Evolutionary conservation across 352 stramenopile species (phyloP), one percentile per base, ranked within the genome.

Genomic region (Globisporangium viniferum): DNA sequence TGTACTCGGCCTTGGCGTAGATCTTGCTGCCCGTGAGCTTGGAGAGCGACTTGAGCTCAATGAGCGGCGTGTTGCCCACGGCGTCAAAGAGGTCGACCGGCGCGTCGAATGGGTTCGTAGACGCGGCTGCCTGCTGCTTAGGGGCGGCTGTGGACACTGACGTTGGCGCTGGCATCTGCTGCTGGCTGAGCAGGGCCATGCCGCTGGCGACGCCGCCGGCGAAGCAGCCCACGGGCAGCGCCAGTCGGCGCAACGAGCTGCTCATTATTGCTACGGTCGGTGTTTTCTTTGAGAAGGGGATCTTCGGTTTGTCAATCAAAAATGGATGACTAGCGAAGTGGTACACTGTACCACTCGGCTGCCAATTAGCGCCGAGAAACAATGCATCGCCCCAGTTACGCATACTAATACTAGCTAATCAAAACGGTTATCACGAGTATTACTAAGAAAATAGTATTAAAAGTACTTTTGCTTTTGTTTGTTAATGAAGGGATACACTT

Each of bases 1-100:
- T 76, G 64, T 82, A 93, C 77, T 95, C 87, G 22, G 85, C 85
- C 70, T 95, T 95, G 64, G 76, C 87, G 35, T 90, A 84, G 65
- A 95, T 86, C 66, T 80, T 89, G 78, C 85, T 92, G 4, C 78
- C 76, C 3, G 87, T 95, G 54, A 93, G 78, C 56, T 75, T 73
- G 1, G 84, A 91, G 29, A 93, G 62, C 29, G 76, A 82, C 51
- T 79, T 82, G 55, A 95, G 77, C 68, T 92, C 77, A 15, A 95
- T 70, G 36, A 95, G 72, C 27, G 84, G 83, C 33, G 87, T 95
- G 64, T 93, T 92, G 31, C 87, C 87, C 33, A 95, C 84, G 2
- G 82, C 87, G 5, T 68, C 76, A 18, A 92, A 72, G 22, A 94
- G 73, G 49, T 88, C 81, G 24, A 91, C 82, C 1, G 85, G 79